A percentile compares a stretch with the other conserved stretches of the same genome.
phyloP scores from a whole-genome alignment of 1,284 basidiomycete genomes.

The Gymnopus androsaceus region DNA sequence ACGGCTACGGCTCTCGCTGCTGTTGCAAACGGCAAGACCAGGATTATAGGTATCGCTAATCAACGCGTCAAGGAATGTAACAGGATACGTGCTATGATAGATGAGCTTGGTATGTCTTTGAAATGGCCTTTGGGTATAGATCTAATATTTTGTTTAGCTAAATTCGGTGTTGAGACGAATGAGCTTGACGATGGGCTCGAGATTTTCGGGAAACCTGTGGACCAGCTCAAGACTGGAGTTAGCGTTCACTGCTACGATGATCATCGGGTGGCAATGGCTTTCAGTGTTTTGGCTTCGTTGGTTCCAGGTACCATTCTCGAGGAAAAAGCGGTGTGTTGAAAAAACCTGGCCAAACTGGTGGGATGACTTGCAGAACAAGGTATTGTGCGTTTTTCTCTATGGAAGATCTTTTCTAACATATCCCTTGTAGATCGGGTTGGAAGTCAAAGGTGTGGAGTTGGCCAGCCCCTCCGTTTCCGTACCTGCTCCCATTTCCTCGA shows the following conservation, averaged over 20 bases:
- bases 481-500: conserved; percentile 20
- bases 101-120: conserved; percentile 75
- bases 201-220: conserved; percentile 76
- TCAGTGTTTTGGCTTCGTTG: conserved; percentile 84
- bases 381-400: conserved; percentile 30
- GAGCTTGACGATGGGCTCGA: conserved; percentile 95
- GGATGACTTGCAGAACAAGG: conserved; percentile 96
- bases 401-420: conserved; percentile 11
- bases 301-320: conserved; percentile 82
- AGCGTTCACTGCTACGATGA: conserved; percentile 97
- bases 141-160: conserved; percentile 53
- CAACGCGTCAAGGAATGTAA: conserved; percentile 99
- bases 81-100: conserved; percentile 94
- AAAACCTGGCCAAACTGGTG: conserved; percentile 99
- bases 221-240: conserved; percentile 65
- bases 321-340: conserved; percentile 97
- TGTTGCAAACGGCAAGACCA: conserved; percentile 73
- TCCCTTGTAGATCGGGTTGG: conserved; percentile 79
- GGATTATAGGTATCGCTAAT: conserved; percentile 96
- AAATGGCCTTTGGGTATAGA: background rate
- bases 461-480: conserved; percentile 44
- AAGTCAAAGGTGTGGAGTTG: conserved; percentile 84
- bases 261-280: conserved; percentile 98
- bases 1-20: conserved; percentile 93
- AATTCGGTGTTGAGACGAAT: conserved; percentile 92